Percentiles rank a stretch among this genome's conserved stretches.
These are phyloP conservation scores for Flueggea neowawraea DNA, from an alignment of 441 rosid genomes.

Conservation along the genomic window DNA sequence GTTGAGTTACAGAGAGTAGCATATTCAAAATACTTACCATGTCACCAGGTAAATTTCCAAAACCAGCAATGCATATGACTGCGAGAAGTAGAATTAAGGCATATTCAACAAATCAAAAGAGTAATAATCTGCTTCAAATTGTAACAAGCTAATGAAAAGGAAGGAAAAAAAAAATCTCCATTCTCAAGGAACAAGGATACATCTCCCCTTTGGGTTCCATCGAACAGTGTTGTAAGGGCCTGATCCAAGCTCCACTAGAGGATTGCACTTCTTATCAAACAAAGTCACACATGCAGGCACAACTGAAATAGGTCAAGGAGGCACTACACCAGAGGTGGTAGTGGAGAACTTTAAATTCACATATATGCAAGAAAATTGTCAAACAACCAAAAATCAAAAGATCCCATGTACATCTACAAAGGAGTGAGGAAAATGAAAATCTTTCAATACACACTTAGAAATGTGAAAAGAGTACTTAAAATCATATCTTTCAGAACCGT, in stretches of 20 bases:
- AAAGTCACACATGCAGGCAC: conserved; percentile 92
- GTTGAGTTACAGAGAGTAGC: neutral
- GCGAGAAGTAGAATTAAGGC: conserved; percentile 38
- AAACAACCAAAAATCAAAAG: too few relatives aligned
- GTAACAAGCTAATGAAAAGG: too few relatives aligned
- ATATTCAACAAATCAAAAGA: conserved; percentile 10
- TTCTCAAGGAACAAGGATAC: conserved; percentile 44
- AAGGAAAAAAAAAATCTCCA: too few relatives aligned
- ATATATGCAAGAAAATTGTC: too few relatives aligned
- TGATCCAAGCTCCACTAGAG: conserved; percentile 75
- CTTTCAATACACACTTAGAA: too few relatives aligned
- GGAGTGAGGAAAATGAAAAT: too few relatives aligned
- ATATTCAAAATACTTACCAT: conserved; percentile 50
- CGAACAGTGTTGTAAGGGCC: conserved; percentile 92
- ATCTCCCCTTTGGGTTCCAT: conserved; percentile 93
- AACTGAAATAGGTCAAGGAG: conserved; percentile 62
- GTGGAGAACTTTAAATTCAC: too few relatives aligned
- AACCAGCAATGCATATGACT: conserved; percentile 95
- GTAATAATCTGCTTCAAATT: conserved; percentile 7
- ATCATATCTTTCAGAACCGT: too few relatives aligned
- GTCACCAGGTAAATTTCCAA: conserved; percentile 98
- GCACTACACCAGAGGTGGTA: conserved; percentile 9
- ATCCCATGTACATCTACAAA: too few relatives aligned
- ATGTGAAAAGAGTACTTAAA: too few relatives aligned
- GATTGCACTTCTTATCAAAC: conserved; percentile 88